Percentiles rank a stretch among this genome's conserved stretches.
Conservation (phyloP, 2,329 filamentous ascomycete genomes). For the Aspergillus aculeatinus region DNA sequence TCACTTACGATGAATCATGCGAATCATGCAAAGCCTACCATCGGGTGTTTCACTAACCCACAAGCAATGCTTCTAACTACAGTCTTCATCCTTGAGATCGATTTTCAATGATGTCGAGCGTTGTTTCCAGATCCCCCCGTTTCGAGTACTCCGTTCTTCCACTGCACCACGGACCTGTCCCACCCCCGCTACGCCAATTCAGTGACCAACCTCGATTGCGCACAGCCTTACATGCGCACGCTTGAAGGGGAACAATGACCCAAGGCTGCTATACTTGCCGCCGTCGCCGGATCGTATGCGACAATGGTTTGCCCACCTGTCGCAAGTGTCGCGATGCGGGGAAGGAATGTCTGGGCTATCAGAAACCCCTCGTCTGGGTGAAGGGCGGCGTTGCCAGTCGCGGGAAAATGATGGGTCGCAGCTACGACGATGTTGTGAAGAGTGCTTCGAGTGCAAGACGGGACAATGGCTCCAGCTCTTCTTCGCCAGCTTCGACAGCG, state of each 20-base stretch:
- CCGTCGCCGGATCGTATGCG: conserved; percentile 45
- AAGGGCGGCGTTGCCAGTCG: conserved; percentile 46
- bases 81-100: background rate
- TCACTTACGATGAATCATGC: background rate
- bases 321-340: conserved; percentile 44
- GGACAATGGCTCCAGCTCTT: background rate
- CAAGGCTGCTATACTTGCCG: conserved; percentile 48
- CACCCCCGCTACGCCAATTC: background rate
- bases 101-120: conserved; percentile 21
- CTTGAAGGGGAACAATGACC: conserved; percentile 28
- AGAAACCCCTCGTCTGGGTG: conserved; percentile 45
- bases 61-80: background rate
- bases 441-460: conserved; percentile 1
- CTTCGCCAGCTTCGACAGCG: background rate
- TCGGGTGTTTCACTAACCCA: background rate
- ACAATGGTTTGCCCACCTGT: conserved; percentile 44
- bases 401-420: conserved; percentile 54
- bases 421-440: conserved; percentile 44
- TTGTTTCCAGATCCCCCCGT: conserved; percentile 16
- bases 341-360: conserved; percentile 46
- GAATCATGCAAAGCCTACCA: background rate
- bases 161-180: background rate
- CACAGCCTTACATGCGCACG: background rate
- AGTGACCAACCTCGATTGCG: background rate
- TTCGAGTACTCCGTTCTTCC: conserved; percentile 12